These are phyloP conservation scores for Flaveria brownii DNA, from an alignment of 129 eudicot species.

Conservation along the genomic window DNA sequence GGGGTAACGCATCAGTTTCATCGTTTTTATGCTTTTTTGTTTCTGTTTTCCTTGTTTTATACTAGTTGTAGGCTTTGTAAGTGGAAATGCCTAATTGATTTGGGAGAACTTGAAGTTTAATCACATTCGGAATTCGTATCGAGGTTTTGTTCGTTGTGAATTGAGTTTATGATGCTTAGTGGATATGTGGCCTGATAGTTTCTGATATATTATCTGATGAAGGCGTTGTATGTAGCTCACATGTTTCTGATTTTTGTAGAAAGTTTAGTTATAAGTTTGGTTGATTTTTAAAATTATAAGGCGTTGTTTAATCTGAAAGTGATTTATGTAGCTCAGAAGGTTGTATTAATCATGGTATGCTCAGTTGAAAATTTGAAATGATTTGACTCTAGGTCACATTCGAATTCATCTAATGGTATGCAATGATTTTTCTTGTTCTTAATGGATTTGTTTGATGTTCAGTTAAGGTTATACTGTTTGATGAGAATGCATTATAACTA, in stretches of 20 bases:
- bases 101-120: background rate
- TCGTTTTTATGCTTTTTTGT: background rate
- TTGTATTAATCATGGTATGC: background rate
- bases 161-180: background rate
- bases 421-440: background rate
- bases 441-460: background rate
- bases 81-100: background rate
- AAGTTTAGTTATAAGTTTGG: background rate
- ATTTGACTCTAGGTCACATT: background rate
- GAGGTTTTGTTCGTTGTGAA: constrained; percentile 1
- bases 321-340: background rate
- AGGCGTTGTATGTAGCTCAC: background rate
- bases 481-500: constrained; percentile 7
- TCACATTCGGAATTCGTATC: background rate
- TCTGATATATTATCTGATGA: background rate
- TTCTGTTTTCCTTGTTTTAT: background rate
- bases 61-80: background rate
- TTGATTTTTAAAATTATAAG: background rate
- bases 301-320: background rate
- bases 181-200: background rate
- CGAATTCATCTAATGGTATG: background rate
- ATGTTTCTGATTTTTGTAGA: background rate
- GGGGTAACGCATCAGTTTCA: constrained; percentile 31
- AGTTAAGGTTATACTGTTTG: background rate
- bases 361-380: background rate